Base-by-base conservation (phyloP, 805 yeast species). In the Candida insectorum region DNA sequence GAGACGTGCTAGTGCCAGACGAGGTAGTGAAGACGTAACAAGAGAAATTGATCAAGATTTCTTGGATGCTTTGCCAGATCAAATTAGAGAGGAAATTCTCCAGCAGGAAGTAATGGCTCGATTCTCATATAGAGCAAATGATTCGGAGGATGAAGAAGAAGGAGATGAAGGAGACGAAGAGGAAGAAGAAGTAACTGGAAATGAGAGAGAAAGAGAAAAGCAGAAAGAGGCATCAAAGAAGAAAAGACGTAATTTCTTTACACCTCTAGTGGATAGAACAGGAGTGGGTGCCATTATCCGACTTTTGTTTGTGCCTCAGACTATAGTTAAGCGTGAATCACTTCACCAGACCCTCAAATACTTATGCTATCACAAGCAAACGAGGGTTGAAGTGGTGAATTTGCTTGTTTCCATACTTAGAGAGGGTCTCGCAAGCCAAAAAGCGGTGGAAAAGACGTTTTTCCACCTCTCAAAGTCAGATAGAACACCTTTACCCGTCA, bases 11-110 rank as follows among this genome's bases (percentile, higher is more conserved):
- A 27, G 76, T 65, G 62, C 85, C 42, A 41, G 73, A 1, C 39
- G 71, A 1, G 26, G 60, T 40, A 24, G 32, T 24, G 52, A 77
- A 1, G 52, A 59, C 1, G 62, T 69, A 10, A 64, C 75, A 3
- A 64, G 85, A 18, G 95, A 84, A 45, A 73, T 85, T 33, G 94
- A 81, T 44, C 81, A 87, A 0, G 87, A 80, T 26, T 88, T 87
- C 54, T 65, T 88, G 40, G 79, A 81, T 16, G 91, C 94, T 1
- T 65, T 87, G 7, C 96, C 96, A 0, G 82, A 77, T 36, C 59
- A 54, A 46, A 69, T 85, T 16, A 64, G 93, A 16, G 74, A 75
- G 14, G 84, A 79, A 41, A 77, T 81, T 26, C 51, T 79, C 12
- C 77, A 71, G 18, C 81, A 76, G 30, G 84, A 79, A 45, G 63